phyloP scores from a whole-genome alignment of 1,284 basidiomycete species.

The Sporisorium reilianum region DNA sequence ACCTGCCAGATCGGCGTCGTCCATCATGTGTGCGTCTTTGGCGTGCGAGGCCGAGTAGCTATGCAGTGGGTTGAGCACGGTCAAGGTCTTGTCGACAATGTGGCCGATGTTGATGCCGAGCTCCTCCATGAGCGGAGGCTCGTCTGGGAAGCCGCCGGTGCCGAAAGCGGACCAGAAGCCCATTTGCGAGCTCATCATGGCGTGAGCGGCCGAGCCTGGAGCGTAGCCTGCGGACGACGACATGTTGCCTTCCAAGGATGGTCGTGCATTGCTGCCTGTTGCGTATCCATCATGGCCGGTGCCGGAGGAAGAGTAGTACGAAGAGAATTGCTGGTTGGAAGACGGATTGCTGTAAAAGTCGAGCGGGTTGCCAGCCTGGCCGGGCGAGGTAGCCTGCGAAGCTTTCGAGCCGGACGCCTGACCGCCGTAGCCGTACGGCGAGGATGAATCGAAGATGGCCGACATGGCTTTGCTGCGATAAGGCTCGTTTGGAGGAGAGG shows the following conservation, averaged over 20 bases:
- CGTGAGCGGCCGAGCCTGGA: constrained; percentile 46
- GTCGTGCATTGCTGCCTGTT: constrained; percentile 42
- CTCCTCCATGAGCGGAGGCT: constrained; percentile 73
- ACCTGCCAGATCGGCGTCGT: constrained; percentile 97
- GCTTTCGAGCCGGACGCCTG: constrained; percentile 40
- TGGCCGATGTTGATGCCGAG: constrained; percentile 97
- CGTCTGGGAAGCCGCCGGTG: constrained; percentile 68
- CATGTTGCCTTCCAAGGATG: constrained; percentile 64
- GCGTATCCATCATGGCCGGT: constrained; percentile 41
- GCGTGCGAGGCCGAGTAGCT: constrained; percentile 72
- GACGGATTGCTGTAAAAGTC: constrained; percentile 47
- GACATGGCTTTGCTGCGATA: too few relatives aligned
- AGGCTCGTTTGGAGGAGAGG: background rate
- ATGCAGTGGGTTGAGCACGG: constrained; percentile 92
- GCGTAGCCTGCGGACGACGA: constrained; percentile 41
- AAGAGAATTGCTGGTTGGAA: constrained; percentile 30
- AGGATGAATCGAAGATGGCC: constrained; percentile 55
- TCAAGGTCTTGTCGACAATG: constrained; percentile 91
- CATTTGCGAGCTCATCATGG: constrained; percentile 60
- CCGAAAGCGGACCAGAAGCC: constrained; percentile 67
- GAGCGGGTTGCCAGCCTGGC: constrained; percentile 35
- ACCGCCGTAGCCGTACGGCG: constrained; percentile 44
- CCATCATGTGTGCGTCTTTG: constrained; percentile 92
- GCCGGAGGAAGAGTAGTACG: constrained; percentile 45
- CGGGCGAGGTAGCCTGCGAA: constrained; percentile 29